Percentiles rank a stretch among this genome's conserved stretches.
phyloP scores from a whole-genome alignment of 305 asterid species.

The Stenogyne calaminthoides region DNA sequence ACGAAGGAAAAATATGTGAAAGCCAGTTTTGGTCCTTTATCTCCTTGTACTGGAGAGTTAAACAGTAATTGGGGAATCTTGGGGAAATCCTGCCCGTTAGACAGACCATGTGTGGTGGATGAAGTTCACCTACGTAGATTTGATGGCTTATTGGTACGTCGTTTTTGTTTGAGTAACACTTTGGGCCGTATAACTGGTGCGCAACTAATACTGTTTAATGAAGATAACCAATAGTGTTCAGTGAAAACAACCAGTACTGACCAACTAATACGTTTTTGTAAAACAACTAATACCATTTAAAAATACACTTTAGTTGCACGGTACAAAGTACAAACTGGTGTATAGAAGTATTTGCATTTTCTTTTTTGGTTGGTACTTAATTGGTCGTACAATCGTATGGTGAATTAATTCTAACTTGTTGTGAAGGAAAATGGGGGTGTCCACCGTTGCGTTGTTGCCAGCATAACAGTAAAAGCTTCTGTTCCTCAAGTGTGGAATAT shows the following conservation, averaged over 20 bases:
- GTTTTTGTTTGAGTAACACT: too few species aligned
- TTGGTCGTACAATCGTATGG: constrained; percentile 25
- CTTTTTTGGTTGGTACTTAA: not conserved
- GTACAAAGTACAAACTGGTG: too few species aligned
- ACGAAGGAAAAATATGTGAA: constrained; percentile 52
- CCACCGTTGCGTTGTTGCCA: constrained; percentile 90
- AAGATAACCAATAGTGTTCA: too few species aligned
- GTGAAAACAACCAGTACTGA: too few species aligned
- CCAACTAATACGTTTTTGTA: too few species aligned
- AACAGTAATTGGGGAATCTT: constrained; percentile 76
- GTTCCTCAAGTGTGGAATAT: constrained; percentile 90
- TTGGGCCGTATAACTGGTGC: too few species aligned
- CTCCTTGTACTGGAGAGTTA: constrained; percentile 63
- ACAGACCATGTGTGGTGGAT: constrained; percentile 81
- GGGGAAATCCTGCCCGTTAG: constrained; percentile 73
- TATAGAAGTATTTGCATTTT: too few species aligned
- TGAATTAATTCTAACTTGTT: constrained; percentile 30
- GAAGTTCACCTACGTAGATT: constrained; percentile 97
- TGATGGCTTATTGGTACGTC: constrained; percentile 85
- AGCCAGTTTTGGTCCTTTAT: constrained; percentile 62
- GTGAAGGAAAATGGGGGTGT: constrained; percentile 97
- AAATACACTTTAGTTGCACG: too few species aligned
- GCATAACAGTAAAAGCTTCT: constrained; percentile 93
- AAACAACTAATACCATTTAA: too few species aligned
- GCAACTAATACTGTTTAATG: too few species aligned